Evolutionary conservation across 1,284 basidiomycete genomes (phyloP).

Genomic region (Rugosomyces carneus): DNA sequence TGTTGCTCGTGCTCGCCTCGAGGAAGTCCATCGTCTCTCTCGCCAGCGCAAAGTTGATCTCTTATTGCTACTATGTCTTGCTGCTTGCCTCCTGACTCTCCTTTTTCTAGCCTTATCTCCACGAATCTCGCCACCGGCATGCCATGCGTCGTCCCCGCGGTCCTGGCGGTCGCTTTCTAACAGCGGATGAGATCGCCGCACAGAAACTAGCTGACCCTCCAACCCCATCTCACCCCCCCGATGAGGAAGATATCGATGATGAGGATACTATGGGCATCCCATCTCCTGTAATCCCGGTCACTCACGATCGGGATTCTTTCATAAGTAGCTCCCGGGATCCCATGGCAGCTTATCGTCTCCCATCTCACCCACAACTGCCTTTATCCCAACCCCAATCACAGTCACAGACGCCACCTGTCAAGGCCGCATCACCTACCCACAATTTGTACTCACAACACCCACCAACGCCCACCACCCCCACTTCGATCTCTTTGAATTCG

Average conservation of each 20-base stretch:
- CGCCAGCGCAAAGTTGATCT: constrained; percentile 78
- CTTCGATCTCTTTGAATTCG: constrained; percentile 41
- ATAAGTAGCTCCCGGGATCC: constrained; percentile 10
- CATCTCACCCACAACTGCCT: constrained; percentile 18
- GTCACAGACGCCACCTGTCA: constrained; percentile 14
- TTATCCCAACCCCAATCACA: constrained; percentile 18
- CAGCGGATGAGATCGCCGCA: constrained; percentile 87
- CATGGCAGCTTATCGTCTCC: constrained; percentile 16
- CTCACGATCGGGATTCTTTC: constrained; percentile 14
- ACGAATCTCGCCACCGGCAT: constrained; percentile 96
- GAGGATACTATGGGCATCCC: constrained; percentile 29
- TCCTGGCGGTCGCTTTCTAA: constrained; percentile 94
- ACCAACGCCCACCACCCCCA: constrained; percentile 26
- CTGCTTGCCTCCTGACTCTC: constrained; percentile 5
- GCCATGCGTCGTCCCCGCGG: constrained; percentile 95
- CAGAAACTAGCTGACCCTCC: constrained; percentile 42
- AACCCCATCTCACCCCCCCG: constrained; percentile 16
- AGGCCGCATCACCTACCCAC: constrained; percentile 12
- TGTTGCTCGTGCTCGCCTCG: constrained; percentile 80
- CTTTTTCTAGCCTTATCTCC: constrained; percentile 79
- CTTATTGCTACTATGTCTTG: neutral
- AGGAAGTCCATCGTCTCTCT: constrained; percentile 88
- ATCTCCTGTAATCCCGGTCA: constrained; percentile 17
- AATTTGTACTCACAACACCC: constrained; percentile 14
- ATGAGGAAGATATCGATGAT: constrained; percentile 26